These are phyloP conservation scores for Grigorovia jiainica DNA, from an alignment of 805 yeast genomes.

Conservation along the genomic window DNA sequence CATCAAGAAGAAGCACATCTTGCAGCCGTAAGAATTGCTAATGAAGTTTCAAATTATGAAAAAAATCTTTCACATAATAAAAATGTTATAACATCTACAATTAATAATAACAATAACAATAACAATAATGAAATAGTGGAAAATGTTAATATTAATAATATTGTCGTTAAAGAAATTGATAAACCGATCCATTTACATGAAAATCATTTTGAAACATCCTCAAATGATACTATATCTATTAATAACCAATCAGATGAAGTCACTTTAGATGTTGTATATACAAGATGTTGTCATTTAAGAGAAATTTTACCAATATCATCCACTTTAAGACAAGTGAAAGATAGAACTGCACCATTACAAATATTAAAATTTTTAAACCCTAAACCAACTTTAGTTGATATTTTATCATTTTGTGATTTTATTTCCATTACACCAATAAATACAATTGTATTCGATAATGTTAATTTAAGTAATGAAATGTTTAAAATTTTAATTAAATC, in stretches of 20 bases:
- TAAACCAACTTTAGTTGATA: constrained; percentile 77
- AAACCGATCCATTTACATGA: constrained; percentile 62
- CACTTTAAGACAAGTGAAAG: constrained; percentile 69
- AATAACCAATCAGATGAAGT: constrained; percentile 15
- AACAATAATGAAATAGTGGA: neutral
- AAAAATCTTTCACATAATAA: constrained; percentile 13
- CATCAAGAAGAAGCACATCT: constrained; percentile 71
- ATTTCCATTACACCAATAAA: constrained; percentile 74
- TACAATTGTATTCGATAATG: constrained; percentile 70
- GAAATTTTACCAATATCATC: constrained; percentile 90
- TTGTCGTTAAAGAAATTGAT: constrained; percentile 37
- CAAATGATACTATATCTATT: constrained; percentile 8
- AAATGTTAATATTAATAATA: no score
- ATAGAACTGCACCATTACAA: constrained; percentile 66
- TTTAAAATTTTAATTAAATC: constrained; percentile 63
- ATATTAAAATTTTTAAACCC: constrained; percentile 69
- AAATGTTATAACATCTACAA: neutral
- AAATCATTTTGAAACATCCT: constrained; percentile 33
- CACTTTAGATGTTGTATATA: constrained; percentile 59
- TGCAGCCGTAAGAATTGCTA: constrained; percentile 60
- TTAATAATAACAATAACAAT: no score
- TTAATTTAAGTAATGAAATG: constrained; percentile 64
- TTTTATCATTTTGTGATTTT: constrained; percentile 81
- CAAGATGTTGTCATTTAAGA: constrained; percentile 85
- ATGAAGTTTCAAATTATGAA: constrained; percentile 43